A percentile compares a stretch with the other conserved stretches of the same genome.
phyloP scores from a whole-genome alignment of 257 asterid species.

The Prunella vulgaris region DNA sequence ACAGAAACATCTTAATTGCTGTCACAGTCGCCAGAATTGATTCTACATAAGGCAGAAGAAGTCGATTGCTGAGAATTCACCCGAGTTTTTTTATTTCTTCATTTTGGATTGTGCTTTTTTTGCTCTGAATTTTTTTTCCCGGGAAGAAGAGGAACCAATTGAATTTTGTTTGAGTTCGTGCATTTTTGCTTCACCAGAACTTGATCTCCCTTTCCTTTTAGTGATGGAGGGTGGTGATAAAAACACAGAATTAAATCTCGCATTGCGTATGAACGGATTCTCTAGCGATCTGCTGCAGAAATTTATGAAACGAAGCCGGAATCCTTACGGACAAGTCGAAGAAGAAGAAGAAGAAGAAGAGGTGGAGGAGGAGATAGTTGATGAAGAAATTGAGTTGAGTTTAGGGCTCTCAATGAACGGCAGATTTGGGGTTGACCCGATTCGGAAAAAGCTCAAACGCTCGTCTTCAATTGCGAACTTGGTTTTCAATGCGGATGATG shows the following conservation, averaged over 20 bases:
- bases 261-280: constrained; percentile 21
- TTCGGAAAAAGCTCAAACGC: constrained; percentile 43
- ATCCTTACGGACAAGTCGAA: not conserved
- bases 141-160: constrained; percentile 20
- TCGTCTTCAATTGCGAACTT: constrained; percentile 48
- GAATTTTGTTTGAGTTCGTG: constrained; percentile 9
- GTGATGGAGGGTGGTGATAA: constrained; percentile 38
- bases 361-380: constrained; percentile 32
- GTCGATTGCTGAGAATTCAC: not conserved
- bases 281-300: constrained; percentile 39
- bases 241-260: constrained; percentile 11
- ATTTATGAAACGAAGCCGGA: constrained; percentile 8
- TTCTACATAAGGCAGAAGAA: not conserved
- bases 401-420: constrained; percentile 83
- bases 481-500: constrained; percentile 19
- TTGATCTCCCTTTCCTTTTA: not conserved
- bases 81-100: not conserved
- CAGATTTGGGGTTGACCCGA: constrained; percentile 75
- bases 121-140: not conserved
- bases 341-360: constrained; percentile 1
- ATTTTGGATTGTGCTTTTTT: not conserved
- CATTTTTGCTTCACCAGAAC: not conserved
- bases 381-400: constrained; percentile 57
- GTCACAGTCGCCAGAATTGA: constrained; percentile 3
- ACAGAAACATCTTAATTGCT: not conserved